Evolutionary conservation across 2,329 filamentous ascomycete genomes (phyloP), one percentile per base, ranked within the genome.

Genomic region (Neofusicoccum cordaticola): DNA sequence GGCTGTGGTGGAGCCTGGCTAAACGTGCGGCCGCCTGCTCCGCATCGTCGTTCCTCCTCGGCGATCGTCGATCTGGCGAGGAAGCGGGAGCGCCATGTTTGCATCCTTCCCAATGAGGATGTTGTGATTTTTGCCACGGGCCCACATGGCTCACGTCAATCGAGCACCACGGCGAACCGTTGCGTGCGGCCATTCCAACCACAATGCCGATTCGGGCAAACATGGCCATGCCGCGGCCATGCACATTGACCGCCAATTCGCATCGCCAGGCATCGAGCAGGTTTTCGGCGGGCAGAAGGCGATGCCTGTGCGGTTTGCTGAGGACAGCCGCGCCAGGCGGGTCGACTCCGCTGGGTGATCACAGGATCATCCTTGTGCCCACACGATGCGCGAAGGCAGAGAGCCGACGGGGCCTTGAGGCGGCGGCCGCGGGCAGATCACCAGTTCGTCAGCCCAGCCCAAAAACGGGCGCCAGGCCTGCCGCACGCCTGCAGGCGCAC

Each of bases 361-460:
- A 47, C 42, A 47, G 56, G 56, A 60, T 60, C 56, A 60, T 60
- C 56, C 56, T 35, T 34, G 56, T 15, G 41, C 31, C 56, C 56
- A 47, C 56, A 27, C 3, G 56, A 60, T 60, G 41, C 47, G 56
- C 42, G 17, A 45, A 60, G 15, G 56, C 42, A 35, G 11, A 22
- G n/a, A 47, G 42, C 56, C 52, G 52, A 57, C 52, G 52, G 52
- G 52, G 19, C 52, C 13, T 31, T n/a, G 52, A 57, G 53, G 19
- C 53, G 53, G 39, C 39, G 11, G 53, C 39, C 56, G 56, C 53
- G 42, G 42, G 56, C 11, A 60, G 56, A 60, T 60, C 56, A 60
- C 42, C 56, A 60, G 56, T 47, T 35, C 42, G 47, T 27, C 56
- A 45, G 42, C 34, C 27, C 56, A 60, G 56, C 31, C 56, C 31